Conservation (phyloP, 352 stramenopile genomes). For the Pythium dissimile region DNA sequence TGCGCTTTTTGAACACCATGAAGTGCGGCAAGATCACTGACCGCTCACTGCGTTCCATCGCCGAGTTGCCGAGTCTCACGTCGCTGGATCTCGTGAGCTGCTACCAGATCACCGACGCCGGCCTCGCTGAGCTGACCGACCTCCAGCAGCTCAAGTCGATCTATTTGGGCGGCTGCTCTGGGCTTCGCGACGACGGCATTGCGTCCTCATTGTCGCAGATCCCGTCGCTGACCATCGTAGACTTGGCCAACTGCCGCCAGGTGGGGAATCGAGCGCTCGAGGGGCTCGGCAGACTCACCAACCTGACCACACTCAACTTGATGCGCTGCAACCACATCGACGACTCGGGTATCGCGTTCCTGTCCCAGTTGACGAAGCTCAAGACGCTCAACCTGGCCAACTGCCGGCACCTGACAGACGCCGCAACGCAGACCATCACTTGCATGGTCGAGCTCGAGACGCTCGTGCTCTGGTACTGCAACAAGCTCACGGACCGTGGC, state of each 20-base stretch:
- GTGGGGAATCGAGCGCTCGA: slow-evolving; percentile 58
- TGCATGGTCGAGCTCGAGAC: slow-evolving; percentile 49
- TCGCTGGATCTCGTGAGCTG: slow-evolving; percentile 79
- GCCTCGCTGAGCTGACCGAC: slow-evolving; percentile 33
- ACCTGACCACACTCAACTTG: slow-evolving; percentile 70
- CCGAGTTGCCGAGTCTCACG: slow-evolving; percentile 47
- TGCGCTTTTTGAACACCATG: slow-evolving; percentile 80
- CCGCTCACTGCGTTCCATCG: slow-evolving; percentile 39
- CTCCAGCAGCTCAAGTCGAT: slow-evolving; percentile 56
- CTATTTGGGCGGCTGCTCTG: slow-evolving; percentile 57
- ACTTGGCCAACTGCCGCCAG: slow-evolving; percentile 74
- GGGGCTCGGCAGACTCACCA: slow-evolving; percentile 48
- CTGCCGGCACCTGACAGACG: slow-evolving; percentile 76
- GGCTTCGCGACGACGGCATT: slow-evolving; percentile 59
- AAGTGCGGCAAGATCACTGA: slow-evolving; percentile 78
- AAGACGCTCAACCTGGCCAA: slow-evolving; percentile 78
- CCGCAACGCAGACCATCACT: slow-evolving; percentile 33
- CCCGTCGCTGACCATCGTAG: slow-evolving; percentile 49
- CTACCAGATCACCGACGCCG: slow-evolving; percentile 60
- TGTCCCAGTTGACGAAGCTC: slow-evolving; percentile 41
- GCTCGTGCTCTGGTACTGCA: slow-evolving; percentile 82
- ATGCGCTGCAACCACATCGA: slow-evolving; percentile 81
- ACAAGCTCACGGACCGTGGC: slow-evolving; percentile 72
- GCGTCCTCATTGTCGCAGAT: slow-evolving; percentile 35
- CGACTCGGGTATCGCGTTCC: slow-evolving; percentile 41